A percentile compares a stretch with the other conserved stretches of the same genome.
Conservation (phyloP, 192 early-diverging fungal genomes). For the Rhizophagus sp. region DNA sequence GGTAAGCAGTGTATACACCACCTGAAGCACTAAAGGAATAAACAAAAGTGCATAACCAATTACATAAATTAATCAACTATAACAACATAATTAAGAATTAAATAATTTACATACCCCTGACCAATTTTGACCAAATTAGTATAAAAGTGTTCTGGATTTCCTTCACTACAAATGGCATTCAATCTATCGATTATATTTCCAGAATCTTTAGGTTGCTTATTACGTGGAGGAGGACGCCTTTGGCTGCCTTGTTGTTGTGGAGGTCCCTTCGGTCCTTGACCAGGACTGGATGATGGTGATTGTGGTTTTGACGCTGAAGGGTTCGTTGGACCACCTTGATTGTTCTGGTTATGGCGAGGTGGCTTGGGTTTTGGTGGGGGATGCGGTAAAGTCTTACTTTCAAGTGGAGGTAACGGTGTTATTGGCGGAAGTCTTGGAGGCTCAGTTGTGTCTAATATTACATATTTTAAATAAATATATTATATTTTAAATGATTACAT, state of each 20-base stretch:
- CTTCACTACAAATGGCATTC: conserved; percentile 80
- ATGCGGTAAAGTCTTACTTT: conserved; percentile 10
- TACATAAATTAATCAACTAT: not conserved
- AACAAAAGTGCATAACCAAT: conserved; percentile 10
- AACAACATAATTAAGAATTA: not conserved
- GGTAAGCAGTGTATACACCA: conserved; percentile 87
- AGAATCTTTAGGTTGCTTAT: conserved; percentile 55
- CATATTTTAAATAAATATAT: not conserved
- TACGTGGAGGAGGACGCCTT: conserved; percentile 55
- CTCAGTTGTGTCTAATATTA: not conserved
- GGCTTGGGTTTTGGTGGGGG: conserved; percentile 25
- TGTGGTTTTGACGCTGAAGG: conserved; percentile 2
- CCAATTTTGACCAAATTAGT: conserved; percentile 88
- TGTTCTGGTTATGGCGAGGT: conserved; percentile 32
- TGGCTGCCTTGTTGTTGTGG: conserved; percentile 41
- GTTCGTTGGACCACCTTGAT: not conserved
- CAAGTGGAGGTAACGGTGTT: conserved; percentile 20
- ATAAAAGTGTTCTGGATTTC: conserved; percentile 84
- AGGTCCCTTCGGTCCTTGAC: conserved; percentile 32
- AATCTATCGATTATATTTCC: conserved; percentile 85
- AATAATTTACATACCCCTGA: conserved; percentile 66
- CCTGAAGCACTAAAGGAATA: conserved; percentile 75
- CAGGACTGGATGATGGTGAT: conserved; percentile 32
- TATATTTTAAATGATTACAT: not conserved
- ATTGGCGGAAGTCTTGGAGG: conserved; percentile 29